Evolutionary conservation across 768 basidiomycete species (phyloP), one percentile per base, ranked within the genome.

Genomic region (Tylopilus plumbeoviolaceoides): DNA sequence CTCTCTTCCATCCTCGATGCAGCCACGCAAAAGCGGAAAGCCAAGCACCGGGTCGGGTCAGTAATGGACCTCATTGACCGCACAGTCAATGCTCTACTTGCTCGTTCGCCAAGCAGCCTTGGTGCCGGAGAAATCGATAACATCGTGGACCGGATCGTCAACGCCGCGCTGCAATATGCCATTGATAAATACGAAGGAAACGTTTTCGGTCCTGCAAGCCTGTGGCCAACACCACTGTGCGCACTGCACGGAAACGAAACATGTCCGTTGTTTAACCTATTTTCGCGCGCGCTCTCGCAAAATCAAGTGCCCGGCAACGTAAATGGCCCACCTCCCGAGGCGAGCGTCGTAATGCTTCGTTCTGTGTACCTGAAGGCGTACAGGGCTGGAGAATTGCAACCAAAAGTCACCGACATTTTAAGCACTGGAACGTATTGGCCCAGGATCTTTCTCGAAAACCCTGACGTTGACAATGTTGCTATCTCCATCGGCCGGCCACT

Each of bases 11-110:
- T 87, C 44, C 68, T 87, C 14, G 75, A 78, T 25, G 73, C 79
- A 12, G 71, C 74, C 18, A 63, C 76, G n/a, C 69, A 72, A 45
- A 78, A 76, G 54, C 74, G 73, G 35, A 80, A 77, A 52, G 70
- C 71, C 31, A 83, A 78, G 61, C 75, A 83, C 53, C 78, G 74
- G 63, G 74, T 88, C 14, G 80, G 75, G 27, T 82, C 82, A 57
- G 88, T 88, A 44, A 85, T 89, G 79, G 85, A 89, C 64, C 80
- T 90, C 55, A 89, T 91, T 51, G 83, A 84, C 54, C 75, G 78
- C 45, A 80, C 85, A 0, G 83, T 89, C 18, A 78, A 79, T 47
- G 70, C 78, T 1, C 74, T 91, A 7, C 70, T 88, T 21, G 72
- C 84, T 53, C 75, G 79, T 4, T 64, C 71, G 9, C 66, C 76